A percentile compares a stretch with the other conserved stretches of the same genome.
These are phyloP conservation scores for Aspergillus chevalieri DNA, from an alignment of 2,329 filamentous ascomycete genomes.

Conservation along the genomic window DNA sequence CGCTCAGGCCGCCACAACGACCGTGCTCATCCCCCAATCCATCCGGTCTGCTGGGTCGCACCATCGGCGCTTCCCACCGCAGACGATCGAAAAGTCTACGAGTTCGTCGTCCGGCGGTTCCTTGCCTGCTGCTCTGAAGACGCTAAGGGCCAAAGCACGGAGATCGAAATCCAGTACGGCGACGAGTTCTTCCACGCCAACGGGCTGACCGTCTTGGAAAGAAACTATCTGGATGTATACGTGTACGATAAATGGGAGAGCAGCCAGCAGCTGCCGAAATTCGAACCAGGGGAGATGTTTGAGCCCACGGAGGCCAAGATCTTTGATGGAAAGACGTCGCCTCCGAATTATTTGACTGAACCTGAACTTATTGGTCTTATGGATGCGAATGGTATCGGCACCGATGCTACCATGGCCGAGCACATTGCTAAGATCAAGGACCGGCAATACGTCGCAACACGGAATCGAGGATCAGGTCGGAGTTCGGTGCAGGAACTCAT, in stretches of 20 bases:
- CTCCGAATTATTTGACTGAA: slow-evolving; percentile 85
- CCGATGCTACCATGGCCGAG: slow-evolving; percentile 97
- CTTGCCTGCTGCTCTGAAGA: slow-evolving; percentile 94
- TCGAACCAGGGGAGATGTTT: slow-evolving; percentile 72
- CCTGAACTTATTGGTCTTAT: slow-evolving; percentile 92
- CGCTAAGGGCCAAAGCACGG: slow-evolving; percentile 77
- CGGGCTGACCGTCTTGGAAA: slow-evolving; percentile 75
- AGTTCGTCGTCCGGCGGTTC: slow-evolving; percentile 87
- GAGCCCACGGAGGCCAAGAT: slow-evolving; percentile 85
- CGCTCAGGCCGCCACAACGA: slow-evolving; percentile 84
- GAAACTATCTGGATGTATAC: slow-evolving; percentile 93
- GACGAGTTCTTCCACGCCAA: slow-evolving; percentile 75
- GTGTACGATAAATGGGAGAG: slow-evolving; percentile 95
- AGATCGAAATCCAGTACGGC: slow-evolving; percentile 78
- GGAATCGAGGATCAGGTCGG: slow-evolving; percentile 46
- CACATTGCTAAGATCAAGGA: slow-evolving; percentile 95
- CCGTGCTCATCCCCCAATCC: slow-evolving; percentile 94
- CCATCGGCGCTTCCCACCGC: slow-evolving; percentile 51
- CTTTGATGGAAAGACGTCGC: slow-evolving; percentile 79
- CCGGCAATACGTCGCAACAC: slow-evolving; percentile 72
- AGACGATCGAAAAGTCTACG: slow-evolving; percentile 73
- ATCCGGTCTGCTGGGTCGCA: slow-evolving; percentile 80
- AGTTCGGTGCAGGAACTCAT: slow-evolving; percentile 73
- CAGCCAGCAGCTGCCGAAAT: slow-evolving; percentile 72
- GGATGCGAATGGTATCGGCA: slow-evolving; percentile 98